Evolutionary conservation across 2,329 filamentous ascomycete species (phyloP).

Genomic region (Diaporthe destruens): DNA sequence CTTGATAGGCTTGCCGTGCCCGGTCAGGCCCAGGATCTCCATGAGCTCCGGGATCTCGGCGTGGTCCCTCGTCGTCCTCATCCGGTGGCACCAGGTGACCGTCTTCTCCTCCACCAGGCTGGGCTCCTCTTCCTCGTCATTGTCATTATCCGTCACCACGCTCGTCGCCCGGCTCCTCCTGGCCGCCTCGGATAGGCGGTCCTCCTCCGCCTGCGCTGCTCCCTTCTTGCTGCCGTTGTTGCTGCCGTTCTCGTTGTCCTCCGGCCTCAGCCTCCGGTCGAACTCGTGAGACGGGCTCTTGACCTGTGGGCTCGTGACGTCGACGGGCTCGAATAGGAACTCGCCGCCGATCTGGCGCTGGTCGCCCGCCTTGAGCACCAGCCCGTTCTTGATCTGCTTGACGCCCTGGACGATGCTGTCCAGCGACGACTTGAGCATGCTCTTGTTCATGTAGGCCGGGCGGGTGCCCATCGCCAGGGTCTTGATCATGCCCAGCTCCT

Average conservation of each 20-base stretch:
- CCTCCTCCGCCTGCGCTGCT: slow-evolving; percentile 36
- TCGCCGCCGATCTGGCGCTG: slow-evolving; percentile 80
- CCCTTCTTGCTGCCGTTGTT: slow-evolving; percentile 32
- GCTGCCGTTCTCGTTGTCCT: slow-evolving; percentile 10
- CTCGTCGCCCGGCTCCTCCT: slow-evolving; percentile 41
- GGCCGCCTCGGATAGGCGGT: slow-evolving; percentile 2
- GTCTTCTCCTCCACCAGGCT: slow-evolving; percentile 64
- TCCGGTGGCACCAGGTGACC: slow-evolving; percentile 84
- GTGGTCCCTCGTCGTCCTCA: slow-evolving; percentile 84
- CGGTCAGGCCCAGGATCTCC: slow-evolving; percentile 70
- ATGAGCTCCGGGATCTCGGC: slow-evolving; percentile 76
- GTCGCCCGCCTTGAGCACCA: slow-evolving; percentile 74
- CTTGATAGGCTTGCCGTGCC: slow-evolving; percentile 53
- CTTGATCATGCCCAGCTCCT: slow-evolving; percentile 75
- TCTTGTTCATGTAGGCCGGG: slow-evolving; percentile 74
- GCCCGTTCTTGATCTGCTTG: slow-evolving; percentile 66
- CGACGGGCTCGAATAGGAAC: slow-evolving; percentile 76
- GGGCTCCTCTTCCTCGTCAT: slow-evolving; percentile 47
- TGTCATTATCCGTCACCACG: slow-evolving; percentile 42
- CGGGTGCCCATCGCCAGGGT: slow-evolving; percentile 70
- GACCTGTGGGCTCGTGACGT: slow-evolving; percentile 59
- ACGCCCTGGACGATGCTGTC: slow-evolving; percentile 71
- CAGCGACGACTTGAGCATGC: slow-evolving; percentile 62
- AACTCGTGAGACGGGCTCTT: slow-evolving; percentile 52
- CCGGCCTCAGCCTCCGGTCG: slow-evolving; percentile 48